Evolutionary conservation across 768 basidiomycete genomes (phyloP).

Genomic region (Asterophora parasitica): DNA sequence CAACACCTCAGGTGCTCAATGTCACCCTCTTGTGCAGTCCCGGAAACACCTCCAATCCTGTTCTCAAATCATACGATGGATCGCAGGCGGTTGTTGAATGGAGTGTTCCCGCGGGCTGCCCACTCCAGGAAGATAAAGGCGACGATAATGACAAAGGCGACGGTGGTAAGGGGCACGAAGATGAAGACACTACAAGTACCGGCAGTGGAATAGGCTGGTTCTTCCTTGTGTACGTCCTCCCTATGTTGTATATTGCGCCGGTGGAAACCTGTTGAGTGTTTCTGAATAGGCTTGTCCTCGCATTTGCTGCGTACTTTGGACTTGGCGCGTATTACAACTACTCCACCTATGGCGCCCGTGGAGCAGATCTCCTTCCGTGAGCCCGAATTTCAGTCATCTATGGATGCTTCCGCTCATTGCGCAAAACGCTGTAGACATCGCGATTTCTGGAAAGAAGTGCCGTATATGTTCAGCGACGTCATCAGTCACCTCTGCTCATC

Average conservation of each 20-base stretch:
- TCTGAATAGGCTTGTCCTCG: constrained; percentile 50
- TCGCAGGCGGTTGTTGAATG: constrained; percentile 54
- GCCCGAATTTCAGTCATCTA: constrained; percentile 24
- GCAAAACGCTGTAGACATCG: constrained; percentile 53
- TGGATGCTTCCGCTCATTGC: constrained; percentile 9
- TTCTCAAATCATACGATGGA: constrained; percentile 58
- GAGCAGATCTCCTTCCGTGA: constrained; percentile 80
- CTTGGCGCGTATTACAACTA: constrained; percentile 88
- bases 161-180: constrained; percentile 15
- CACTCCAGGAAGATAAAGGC: constrained; percentile 31
- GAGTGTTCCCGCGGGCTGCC: constrained; percentile 58
- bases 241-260: background rate
- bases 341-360: constrained; percentile 79
- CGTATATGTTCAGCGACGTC: constrained; percentile 79
- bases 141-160: constrained; percentile 33
- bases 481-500: constrained; percentile 71
- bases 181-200: constrained; percentile 34
- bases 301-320: constrained; percentile 64
- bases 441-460: constrained; percentile 88
- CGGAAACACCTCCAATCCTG: constrained; percentile 37
- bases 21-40: constrained; percentile 57
- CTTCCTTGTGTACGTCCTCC: constrained; percentile 65
- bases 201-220: constrained; percentile 87
- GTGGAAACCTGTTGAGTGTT: background rate
- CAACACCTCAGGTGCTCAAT: constrained; percentile 53